These are phyloP conservation scores for Xylaria flabelliformis DNA, from an alignment of 495 filamentous ascomycete genomes.

Conservation along the genomic window DNA sequence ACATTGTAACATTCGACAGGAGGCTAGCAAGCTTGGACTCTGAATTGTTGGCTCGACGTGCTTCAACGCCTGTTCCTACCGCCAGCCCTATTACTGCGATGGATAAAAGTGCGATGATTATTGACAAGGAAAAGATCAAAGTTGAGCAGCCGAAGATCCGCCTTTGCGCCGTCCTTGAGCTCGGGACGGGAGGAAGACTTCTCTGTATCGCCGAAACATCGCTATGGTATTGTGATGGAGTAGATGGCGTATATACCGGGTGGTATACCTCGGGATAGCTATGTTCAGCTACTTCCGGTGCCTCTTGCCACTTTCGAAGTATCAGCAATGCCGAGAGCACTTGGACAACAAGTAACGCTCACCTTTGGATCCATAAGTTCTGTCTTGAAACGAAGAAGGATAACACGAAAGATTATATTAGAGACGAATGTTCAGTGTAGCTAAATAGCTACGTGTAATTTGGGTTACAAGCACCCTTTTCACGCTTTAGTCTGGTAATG, in stretches of 20 bases:
- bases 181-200: neutral
- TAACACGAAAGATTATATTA: neutral
- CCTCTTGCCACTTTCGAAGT: neutral
- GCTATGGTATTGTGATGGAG: neutral
- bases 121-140: neutral
- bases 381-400: neutral
- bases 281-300: neutral
- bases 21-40: neutral
- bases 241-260: neutral
- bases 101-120: neutral
- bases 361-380: neutral
- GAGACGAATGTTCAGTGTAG: neutral
- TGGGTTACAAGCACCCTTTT: neutral
- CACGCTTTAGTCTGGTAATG: neutral
- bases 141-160: neutral
- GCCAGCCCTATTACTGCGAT: neutral
- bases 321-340: neutral
- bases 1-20: neutral
- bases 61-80: neutral
- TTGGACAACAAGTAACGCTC: neutral
- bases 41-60: neutral
- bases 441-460: neutral
- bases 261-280: constrained; percentile 7
- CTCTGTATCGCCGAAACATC: neutral
- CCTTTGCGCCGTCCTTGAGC: neutral